phyloP scores from a whole-genome alignment of 345 rosid species.

The Aurinia saxatilis region DNA sequence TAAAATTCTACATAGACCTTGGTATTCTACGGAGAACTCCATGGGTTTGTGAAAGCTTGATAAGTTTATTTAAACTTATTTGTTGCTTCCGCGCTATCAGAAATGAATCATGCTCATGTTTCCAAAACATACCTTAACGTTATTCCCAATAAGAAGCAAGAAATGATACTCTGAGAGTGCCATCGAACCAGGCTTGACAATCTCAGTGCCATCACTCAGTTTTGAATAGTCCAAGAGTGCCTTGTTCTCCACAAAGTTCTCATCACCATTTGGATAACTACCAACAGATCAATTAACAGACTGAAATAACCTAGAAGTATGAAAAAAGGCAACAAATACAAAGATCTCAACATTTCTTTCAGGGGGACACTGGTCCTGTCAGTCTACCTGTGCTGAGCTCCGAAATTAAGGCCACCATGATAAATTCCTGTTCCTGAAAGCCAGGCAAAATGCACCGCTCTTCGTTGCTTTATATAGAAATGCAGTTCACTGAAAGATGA shows the following conservation, averaged over 20 bases:
- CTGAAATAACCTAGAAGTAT: background rate
- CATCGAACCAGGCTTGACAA: conserved; percentile 77
- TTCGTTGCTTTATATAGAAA: conserved; percentile 94
- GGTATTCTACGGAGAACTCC: too few species aligned
- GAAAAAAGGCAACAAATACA: conserved; percentile 13
- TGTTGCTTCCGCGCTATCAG: too few species aligned
- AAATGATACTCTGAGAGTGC: conserved; percentile 96
- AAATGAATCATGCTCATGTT: background rate
- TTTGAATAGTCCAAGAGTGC: conserved; percentile 82
- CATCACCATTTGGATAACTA: conserved; percentile 87
- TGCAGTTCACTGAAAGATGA: conserved; percentile 67
- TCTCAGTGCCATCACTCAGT: conserved; percentile 64
- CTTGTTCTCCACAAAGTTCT: conserved; percentile 96
- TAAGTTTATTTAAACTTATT: too few species aligned
- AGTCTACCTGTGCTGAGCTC: conserved; percentile 80
- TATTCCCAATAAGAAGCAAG: conserved; percentile 85
- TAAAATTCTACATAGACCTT: too few species aligned
- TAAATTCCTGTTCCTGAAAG: conserved; percentile 98
- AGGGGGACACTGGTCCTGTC: conserved; percentile 3
- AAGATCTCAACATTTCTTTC: conserved; percentile 8
- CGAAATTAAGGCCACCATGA: conserved; percentile 93
- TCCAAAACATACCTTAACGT: conserved; percentile 77
- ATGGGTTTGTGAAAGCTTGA: too few species aligned
- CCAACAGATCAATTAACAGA: conserved; percentile 18
- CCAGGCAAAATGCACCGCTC: conserved; percentile 99